Conservation (phyloP, 768 basidiomycete genomes). For the Boletus reticulatus region DNA sequence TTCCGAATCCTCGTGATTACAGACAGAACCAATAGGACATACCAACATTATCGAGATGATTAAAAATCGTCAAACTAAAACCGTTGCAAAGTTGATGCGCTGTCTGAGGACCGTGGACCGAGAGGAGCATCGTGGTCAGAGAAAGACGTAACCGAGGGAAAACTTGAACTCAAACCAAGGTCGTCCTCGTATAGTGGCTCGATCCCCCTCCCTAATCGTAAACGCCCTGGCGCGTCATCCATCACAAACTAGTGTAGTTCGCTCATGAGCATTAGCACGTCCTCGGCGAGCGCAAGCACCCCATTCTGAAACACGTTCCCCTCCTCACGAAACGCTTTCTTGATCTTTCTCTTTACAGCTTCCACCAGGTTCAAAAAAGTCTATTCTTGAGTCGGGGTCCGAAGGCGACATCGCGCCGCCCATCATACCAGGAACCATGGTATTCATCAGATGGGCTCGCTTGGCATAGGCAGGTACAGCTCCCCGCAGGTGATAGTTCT, state of each 20-base stretch:
- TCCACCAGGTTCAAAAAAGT: slow-evolving; percentile 89
- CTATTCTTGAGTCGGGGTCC: slow-evolving; percentile 97
- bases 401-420: slow-evolving; percentile 99
- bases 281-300: slow-evolving; percentile 78
- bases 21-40: too few relatives aligned
- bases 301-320: slow-evolving; percentile 89
- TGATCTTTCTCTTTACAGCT: slow-evolving; percentile 84
- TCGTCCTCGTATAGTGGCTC: slow-evolving; percentile 73
- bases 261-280: slow-evolving; percentile 85
- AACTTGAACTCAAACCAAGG: slow-evolving; percentile 42
- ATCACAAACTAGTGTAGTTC: slow-evolving; percentile 62
- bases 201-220: slow-evolving; percentile 71
- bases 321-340: slow-evolving; percentile 91
- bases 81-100: too few relatives aligned
- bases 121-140: too few relatives aligned
- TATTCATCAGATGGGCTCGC: slow-evolving; percentile 97
- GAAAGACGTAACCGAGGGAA: too few relatives aligned
- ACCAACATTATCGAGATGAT: too few relatives aligned
- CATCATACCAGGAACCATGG: slow-evolving; percentile 92
- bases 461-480: slow-evolving; percentile 94
- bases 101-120: too few relatives aligned
- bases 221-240: slow-evolving; percentile 77
- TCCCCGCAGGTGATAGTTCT: slow-evolving; percentile 81
- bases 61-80: too few relatives aligned
- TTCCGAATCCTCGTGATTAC: too few relatives aligned